phyloP scores from a whole-genome alignment of 331 rosid species.

The Stylosanthes scabra region DNA sequence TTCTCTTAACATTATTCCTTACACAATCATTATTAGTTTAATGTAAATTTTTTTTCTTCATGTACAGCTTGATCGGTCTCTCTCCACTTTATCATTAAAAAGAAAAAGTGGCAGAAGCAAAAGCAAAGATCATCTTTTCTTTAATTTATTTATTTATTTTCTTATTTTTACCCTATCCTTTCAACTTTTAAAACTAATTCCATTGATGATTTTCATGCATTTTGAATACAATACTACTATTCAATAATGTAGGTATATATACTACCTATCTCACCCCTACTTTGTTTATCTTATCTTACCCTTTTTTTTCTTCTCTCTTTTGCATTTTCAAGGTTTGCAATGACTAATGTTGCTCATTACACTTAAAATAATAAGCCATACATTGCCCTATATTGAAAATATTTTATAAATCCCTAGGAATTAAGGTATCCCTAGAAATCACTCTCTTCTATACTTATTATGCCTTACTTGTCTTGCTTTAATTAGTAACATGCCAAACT shows the following conservation, averaged over 20 bases:
- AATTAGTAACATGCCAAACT: slow-evolving; percentile 78
- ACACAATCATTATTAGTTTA: slow-evolving; percentile 43
- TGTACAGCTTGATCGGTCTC: slow-evolving; percentile 51
- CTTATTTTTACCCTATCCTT: slow-evolving; percentile 40
- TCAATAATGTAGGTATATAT: slow-evolving; percentile 18
- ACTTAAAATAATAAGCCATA: slow-evolving; percentile 40
- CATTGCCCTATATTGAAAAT: slow-evolving; percentile 51
- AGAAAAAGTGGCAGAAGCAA: slow-evolving; percentile 46
- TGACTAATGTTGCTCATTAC: slow-evolving; percentile 48
- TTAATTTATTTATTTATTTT: slow-evolving; percentile 30
- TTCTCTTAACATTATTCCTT: neutral
- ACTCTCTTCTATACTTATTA: slow-evolving; percentile 47
- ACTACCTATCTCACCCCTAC: slow-evolving; percentile 15
- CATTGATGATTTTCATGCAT: slow-evolving; percentile 72
- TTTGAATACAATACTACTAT: slow-evolving; percentile 47
- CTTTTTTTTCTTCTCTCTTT: slow-evolving; percentile 9
- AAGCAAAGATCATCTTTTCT: slow-evolving; percentile 67
- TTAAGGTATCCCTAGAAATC: slow-evolving; percentile 57
- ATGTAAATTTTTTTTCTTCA: slow-evolving; percentile 37
- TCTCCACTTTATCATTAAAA: slow-evolving; percentile 65
- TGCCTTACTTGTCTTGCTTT: slow-evolving; percentile 53
- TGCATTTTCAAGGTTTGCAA: slow-evolving; percentile 65
- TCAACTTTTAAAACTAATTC: slow-evolving; percentile 59
- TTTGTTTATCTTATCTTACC: slow-evolving; percentile 38
- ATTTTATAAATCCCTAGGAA: slow-evolving; percentile 79